Conservation (phyloP, 2,329 filamentous ascomycete genomes). For the Rachicladosporium sp. region DNA sequence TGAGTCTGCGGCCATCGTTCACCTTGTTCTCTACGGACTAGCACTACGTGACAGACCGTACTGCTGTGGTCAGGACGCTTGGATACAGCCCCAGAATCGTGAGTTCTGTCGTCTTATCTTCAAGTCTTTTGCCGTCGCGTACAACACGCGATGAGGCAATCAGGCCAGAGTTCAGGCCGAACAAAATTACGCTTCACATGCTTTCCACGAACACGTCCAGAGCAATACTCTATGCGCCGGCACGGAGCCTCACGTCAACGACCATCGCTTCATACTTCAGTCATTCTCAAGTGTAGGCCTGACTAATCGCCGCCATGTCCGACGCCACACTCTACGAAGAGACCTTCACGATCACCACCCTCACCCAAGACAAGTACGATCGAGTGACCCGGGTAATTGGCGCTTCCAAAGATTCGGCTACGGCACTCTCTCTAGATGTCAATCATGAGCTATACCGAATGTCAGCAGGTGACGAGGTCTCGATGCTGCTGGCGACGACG, state of each 20-base stretch:
- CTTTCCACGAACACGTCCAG: too few relatives aligned
- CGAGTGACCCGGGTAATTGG: conserved; percentile 77
- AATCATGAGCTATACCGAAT: conserved; percentile 87
- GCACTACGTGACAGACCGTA: too few relatives aligned
- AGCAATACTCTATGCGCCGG: too few relatives aligned
- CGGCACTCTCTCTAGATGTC: conserved; percentile 76
- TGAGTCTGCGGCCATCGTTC: conserved; percentile 79
- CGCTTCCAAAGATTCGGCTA: conserved; percentile 61
- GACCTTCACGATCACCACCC: conserved; percentile 66
- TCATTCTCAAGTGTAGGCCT: background rate
- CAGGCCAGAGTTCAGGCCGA: too few relatives aligned
- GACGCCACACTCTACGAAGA: conserved; percentile 93
- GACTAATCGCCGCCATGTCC: conserved; percentile 42
- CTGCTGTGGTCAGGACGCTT: too few relatives aligned
- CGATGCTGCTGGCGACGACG: conserved; percentile 72
- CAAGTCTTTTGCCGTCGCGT: too few relatives aligned
- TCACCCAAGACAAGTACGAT: conserved; percentile 86
- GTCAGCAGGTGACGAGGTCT: conserved; percentile 59
- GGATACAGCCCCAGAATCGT: too few relatives aligned
- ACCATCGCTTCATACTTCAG: background rate
- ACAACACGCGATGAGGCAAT: too few relatives aligned
- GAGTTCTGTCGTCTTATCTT: too few relatives aligned
- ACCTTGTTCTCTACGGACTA: conserved; percentile 25
- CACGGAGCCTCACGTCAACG: too few relatives aligned
- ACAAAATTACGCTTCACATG: too few relatives aligned